Conservation (phyloP, 495 filamentous ascomycete species). For the Penicillium bovifimosum region DNA sequence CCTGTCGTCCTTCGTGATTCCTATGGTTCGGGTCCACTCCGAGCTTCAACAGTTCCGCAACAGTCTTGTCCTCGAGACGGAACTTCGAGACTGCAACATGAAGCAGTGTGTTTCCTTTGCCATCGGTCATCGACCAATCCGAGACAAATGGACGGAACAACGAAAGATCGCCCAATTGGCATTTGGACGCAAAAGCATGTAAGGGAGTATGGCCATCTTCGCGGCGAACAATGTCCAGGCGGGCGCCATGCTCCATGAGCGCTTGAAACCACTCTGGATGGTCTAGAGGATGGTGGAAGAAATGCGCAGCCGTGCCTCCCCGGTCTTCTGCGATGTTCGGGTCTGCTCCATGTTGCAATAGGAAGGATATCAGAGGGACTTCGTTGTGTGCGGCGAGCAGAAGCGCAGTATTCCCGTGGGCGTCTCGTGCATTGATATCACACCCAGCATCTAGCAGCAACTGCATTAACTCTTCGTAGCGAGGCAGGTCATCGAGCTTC, state of each 20-base stretch:
- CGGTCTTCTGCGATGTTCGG: neutral
- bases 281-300: neutral
- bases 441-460: conserved; percentile 1
- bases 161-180: conserved; percentile 6
- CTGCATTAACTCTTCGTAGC: neutral
- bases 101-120: conserved; percentile 17
- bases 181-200: neutral
- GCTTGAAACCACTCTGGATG: conserved; percentile 2
- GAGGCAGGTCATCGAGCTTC: neutral
- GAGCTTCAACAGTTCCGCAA: conserved; percentile 9
- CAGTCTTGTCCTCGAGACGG: neutral
- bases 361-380: neutral
- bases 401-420: neutral
- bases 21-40: conserved; percentile 12
- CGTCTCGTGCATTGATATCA: conserved; percentile 3
- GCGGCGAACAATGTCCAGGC: neutral
- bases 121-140: conserved; percentile 14
- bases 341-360: conserved; percentile 2
- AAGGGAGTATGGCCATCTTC: neutral
- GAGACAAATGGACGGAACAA: conserved; percentile 7
- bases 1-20: conserved; percentile 14
- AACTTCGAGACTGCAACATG: conserved; percentile 12
- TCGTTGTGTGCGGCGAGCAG: neutral
- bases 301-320: neutral
- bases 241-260: conserved; percentile 1